Conservation (phyloP, 2,329 filamentous ascomycete genomes). For the Rhexocercosporidium sp. region DNA sequence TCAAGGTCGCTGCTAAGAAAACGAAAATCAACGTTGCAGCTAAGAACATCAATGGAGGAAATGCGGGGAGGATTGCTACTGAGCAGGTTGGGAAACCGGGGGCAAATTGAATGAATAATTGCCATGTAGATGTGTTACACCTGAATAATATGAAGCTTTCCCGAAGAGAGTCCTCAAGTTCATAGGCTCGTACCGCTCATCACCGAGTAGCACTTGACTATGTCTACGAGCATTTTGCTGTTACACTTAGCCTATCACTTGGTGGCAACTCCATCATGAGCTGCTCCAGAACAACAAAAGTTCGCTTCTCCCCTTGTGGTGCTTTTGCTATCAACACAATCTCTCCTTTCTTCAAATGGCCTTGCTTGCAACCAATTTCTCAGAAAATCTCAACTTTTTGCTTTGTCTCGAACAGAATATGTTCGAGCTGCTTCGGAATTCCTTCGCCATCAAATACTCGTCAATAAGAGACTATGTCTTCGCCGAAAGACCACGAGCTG, state of each 20-base stretch:
- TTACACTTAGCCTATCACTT: too few relatives aligned
- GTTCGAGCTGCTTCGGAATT: background rate
- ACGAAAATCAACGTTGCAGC: slow-evolving; percentile 12
- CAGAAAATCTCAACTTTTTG: background rate
- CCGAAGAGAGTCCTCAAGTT: too few relatives aligned
- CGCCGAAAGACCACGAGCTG: background rate
- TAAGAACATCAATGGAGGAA: slow-evolving; percentile 4
- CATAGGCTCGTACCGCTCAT: too few relatives aligned
- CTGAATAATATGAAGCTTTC: too few relatives aligned
- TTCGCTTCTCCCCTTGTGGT: background rate
- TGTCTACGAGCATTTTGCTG: too few relatives aligned
- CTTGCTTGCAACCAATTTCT: background rate
- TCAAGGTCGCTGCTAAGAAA: background rate
- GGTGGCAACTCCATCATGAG: background rate
- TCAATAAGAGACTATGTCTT: background rate
- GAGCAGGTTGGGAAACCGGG: slow-evolving; percentile 9
- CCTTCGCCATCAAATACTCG: background rate
- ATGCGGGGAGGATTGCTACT: background rate
- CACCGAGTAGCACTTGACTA: too few relatives aligned
- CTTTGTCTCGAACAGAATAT: background rate
- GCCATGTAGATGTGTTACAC: too few relatives aligned
- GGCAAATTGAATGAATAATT: background rate
- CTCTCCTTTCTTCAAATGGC: background rate
- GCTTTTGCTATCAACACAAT: background rate
- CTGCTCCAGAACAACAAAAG: background rate